A percentile compares a stretch with the other conserved stretches of the same genome.
Conservation (phyloP, 768 basidiomycete species). For the Phaeolepiota aurea region DNA sequence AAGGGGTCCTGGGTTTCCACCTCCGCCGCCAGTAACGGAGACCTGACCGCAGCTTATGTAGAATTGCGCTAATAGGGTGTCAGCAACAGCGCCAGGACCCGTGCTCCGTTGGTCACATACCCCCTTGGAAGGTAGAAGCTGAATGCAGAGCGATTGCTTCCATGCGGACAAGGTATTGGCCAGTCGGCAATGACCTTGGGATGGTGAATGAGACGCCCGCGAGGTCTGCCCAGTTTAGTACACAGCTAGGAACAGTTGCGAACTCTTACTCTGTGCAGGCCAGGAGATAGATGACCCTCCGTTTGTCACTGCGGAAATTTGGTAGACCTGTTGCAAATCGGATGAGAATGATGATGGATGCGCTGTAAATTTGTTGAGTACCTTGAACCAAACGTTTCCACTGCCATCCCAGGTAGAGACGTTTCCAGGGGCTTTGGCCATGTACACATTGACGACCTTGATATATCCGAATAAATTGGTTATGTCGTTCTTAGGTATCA, state of each 20-base stretch:
- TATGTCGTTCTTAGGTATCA: background rate
- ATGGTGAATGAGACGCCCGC: slow-evolving; percentile 26
- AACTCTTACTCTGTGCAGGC: slow-evolving; percentile 28
- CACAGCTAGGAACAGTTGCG: slow-evolving; percentile 1
- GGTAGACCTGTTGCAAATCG: slow-evolving; percentile 22
- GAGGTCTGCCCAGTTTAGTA: slow-evolving; percentile 9
- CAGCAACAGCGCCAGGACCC: background rate
- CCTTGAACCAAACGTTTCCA: slow-evolving; percentile 42
- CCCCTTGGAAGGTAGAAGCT: slow-evolving; percentile 30
- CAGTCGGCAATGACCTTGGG: slow-evolving; percentile 26
- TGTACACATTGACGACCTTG: slow-evolving; percentile 30
- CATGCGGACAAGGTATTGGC: slow-evolving; percentile 32
- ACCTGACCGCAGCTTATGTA: slow-evolving; percentile 14
- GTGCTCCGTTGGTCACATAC: slow-evolving; percentile 12
- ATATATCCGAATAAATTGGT: background rate
- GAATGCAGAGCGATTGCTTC: slow-evolving; percentile 36
- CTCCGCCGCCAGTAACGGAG: slow-evolving; percentile 12
- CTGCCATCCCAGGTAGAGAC: slow-evolving; percentile 29
- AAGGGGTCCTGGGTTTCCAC: slow-evolving; percentile 8
- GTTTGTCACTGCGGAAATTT: slow-evolving; percentile 36
- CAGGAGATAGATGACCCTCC: slow-evolving; percentile 37
- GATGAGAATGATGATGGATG: too few species aligned
- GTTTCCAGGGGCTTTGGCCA: slow-evolving; percentile 37
- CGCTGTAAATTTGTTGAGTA: too few species aligned
- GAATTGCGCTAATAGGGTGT: slow-evolving; percentile 9